These are phyloP conservation scores for Candida schatavii DNA, from an alignment of 805 yeast genomes.

Conservation along the genomic window DNA sequence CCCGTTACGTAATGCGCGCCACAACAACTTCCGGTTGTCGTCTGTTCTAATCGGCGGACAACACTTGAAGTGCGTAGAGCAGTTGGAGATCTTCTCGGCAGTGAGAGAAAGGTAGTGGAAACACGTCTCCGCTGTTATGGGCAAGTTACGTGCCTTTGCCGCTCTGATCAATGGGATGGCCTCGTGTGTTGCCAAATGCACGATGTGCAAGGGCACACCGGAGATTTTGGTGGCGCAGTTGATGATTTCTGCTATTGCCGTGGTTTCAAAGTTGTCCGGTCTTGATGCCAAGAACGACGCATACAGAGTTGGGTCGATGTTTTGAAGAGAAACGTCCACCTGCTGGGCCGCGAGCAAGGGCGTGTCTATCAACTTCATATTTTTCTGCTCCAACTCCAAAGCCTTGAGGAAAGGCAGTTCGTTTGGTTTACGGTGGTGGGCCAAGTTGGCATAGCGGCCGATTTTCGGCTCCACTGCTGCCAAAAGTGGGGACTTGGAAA, in stretches of 20 bases:
- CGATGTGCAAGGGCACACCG: conserved; percentile 74
- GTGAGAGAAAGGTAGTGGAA: conserved; percentile 82
- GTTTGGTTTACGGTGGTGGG: conserved; percentile 19
- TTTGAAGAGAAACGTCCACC: conserved; percentile 36
- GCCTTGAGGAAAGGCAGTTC: conserved; percentile 23
- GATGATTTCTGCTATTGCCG: conserved; percentile 75
- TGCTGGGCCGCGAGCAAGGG: conserved; percentile 45
- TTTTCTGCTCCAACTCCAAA: conserved; percentile 13
- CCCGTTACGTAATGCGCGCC: conserved; percentile 71
- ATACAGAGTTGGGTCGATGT: conserved; percentile 62
- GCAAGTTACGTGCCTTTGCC: conserved; percentile 59
- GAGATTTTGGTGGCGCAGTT: conserved; percentile 58
- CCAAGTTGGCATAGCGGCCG: conserved; percentile 44
- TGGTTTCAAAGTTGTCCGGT: conserved; percentile 84
- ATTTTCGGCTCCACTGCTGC: conserved; percentile 58
- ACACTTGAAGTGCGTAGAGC: conserved; percentile 84
- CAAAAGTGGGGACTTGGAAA: conserved; percentile 54
- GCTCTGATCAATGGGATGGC: conserved; percentile 70
- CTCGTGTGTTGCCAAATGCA: conserved; percentile 82
- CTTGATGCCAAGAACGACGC: conserved; percentile 76
- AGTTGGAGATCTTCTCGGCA: conserved; percentile 74
- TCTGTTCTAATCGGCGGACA: conserved; percentile 91
- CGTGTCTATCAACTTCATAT: conserved; percentile 15
- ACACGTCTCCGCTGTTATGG: conserved; percentile 87
- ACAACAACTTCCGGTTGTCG: conserved; percentile 64